Base-by-base conservation (phyloP, 2,329 filamentous ascomycete genomes). In the Ceratocystis variospora region DNA sequence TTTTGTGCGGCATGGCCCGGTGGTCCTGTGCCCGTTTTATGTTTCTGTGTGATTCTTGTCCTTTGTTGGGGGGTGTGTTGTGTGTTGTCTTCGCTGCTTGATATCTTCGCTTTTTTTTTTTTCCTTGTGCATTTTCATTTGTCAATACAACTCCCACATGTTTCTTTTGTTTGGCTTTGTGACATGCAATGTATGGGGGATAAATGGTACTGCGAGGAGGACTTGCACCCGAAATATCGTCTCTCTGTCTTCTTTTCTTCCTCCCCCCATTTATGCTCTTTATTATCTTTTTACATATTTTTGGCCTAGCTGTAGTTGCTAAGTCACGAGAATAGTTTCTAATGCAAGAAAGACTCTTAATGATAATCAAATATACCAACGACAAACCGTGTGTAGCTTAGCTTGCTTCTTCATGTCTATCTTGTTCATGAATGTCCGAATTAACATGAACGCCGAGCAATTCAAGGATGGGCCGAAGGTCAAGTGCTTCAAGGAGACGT, bases 71-170 rank as follows among this genome's bases (percentile, higher is more conserved):
- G 33, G 10, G n/a, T 8, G 15, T 64, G 41, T 46, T 28, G 63
- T 59, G 53, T 59, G 53, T 33, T 59, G 55, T 59, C 22, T 53
- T n/a, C 15, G 48, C 48, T 37, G 25, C 55, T 59, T 59, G 55
- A 59, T 59, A 33, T 33, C 31, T 31, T 33, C 17, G 28, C 6
- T 19, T 17, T 46, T 57, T 57, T 31, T 57, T 5, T 57, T 57
- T n/a, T 28, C 17, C 17, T 25, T 31, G 28, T 59, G 55, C 55
- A 59, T 62, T 62, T 48, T 46, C 61, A 33, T 45, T 48, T 48
- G 37, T 62, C 61, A 62, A 45, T 62, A 62, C 45, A 62, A 31
- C 22, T 17, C 45, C 37, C 61, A 45, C 45, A 25, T 62, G 45
- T 62, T 45, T 46, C 28, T 59, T 59, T 37, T 59, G 55, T 59